Percentiles rank a stretch among this genome's conserved stretches.
Conservation (phyloP, 2,329 filamentous ascomycete species). For the Pseudopithomyces maydicus region DNA sequence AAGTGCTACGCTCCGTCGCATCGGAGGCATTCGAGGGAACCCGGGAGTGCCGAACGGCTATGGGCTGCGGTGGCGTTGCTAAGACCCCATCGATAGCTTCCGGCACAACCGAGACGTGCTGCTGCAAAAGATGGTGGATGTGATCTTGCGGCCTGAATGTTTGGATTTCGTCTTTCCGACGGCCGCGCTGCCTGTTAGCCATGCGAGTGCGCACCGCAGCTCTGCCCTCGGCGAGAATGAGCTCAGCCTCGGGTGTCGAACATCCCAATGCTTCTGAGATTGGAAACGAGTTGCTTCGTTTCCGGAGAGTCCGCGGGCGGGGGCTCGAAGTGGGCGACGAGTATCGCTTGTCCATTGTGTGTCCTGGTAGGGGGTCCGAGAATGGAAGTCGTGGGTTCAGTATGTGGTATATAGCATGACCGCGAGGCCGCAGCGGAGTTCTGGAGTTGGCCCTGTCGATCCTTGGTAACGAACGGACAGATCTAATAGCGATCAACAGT, state of each 20-base stretch:
- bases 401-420: slow-evolving; percentile 27
- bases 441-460: slow-evolving; percentile 1
- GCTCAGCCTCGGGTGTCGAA: slow-evolving; percentile 41
- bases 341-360: slow-evolving; percentile 34
- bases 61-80: slow-evolving; percentile 12
- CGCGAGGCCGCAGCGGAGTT: slow-evolving; percentile 21
- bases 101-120: slow-evolving; percentile 7
- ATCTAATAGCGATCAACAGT: slow-evolving; percentile 23
- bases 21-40: slow-evolving; percentile 28
- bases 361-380: slow-evolving; percentile 11
- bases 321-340: slow-evolving; percentile 26
- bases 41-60: slow-evolving; percentile 25
- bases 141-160: slow-evolving; percentile 38
- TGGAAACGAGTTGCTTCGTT: slow-evolving; percentile 44
- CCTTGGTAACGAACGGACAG: slow-evolving; percentile 19
- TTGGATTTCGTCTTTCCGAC: slow-evolving; percentile 22
- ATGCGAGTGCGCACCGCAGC: slow-evolving; percentile 40
- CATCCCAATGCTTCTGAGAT: slow-evolving; percentile 42
- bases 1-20: slow-evolving; percentile 35
- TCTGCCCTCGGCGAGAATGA: slow-evolving; percentile 42
- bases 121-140: slow-evolving; percentile 31
- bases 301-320: slow-evolving; percentile 30
- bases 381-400: slow-evolving; percentile 12
- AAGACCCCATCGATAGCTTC: slow-evolving; percentile 17
- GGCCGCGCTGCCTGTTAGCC: slow-evolving; percentile 25